Evolutionary conservation across 331 rosid genomes (phyloP), one percentile per base, ranked within the genome.

Genomic region (Spiraea crenata): DNA sequence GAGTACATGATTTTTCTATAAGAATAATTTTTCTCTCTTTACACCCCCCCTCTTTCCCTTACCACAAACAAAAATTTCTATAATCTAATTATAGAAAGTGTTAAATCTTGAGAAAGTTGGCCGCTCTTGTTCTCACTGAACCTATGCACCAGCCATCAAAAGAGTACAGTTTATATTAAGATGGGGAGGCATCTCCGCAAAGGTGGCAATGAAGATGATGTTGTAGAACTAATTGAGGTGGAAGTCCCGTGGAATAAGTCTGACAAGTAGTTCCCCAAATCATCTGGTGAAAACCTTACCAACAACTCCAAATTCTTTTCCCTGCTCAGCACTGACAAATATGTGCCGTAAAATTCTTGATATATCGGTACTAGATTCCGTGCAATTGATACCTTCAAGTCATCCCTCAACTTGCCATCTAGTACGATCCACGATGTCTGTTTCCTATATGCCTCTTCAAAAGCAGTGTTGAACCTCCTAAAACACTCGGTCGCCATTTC

Each of bases 251-350:
- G 80, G 67, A 84, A 84, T 79, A 84, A 74, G 65, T 84, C 83
- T 1, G 89, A 87, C 82, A 87, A 70, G 80, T 82, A 76, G 41
- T 87, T 87, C 15, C 84, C 82, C 83, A 80, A 46, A 66, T 87
- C 89, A 49, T 84, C 84, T 1, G 89, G 86, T 11, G 81, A 67
- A 69, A 75, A 73, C 61, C 79, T 75, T 35, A 69, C 74, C 42
- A 65, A 55, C 65, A 44, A 16, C 57, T 67, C 74, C 82, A 70
- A 34, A 64, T 85, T 76, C 35, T 25, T 72, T 51, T 83, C 82
- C 54, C 57, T 78, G 37, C 25, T 76, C 31, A 74, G 52, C 42
- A 45, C 37, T 12, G 10, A 58, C 46, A 67, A 5, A 45, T 55
- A 31, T 44, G 62, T 71, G 2, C 72, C 72, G 65, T 74, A 84